Conservation (phyloP, 441 rosid species). For the Mallotus japonicus region DNA sequence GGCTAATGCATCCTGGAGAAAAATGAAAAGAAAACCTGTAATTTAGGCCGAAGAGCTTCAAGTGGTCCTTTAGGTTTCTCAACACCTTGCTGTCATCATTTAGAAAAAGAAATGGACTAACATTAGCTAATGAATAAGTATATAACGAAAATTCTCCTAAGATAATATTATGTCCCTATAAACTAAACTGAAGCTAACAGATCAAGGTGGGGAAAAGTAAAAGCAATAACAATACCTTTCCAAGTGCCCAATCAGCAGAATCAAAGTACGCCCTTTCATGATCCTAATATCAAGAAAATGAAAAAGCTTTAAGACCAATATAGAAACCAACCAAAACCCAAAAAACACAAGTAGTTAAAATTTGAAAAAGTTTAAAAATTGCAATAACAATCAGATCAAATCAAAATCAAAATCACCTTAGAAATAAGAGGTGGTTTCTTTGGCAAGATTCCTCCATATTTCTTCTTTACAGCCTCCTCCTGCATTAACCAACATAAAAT, state of each 20-base stretch:
- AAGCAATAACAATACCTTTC: slow-evolving; percentile 63
- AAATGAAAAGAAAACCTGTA: slow-evolving; percentile 57
- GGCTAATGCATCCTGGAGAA: background rate
- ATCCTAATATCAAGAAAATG: slow-evolving; percentile 50
- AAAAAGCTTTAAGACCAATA: slow-evolving; percentile 7
- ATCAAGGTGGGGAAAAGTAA: background rate
- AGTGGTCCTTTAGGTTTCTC: slow-evolving; percentile 99
- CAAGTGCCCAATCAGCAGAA: slow-evolving; percentile 99
- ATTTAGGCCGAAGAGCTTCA: slow-evolving; percentile 97
- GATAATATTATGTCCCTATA: background rate
- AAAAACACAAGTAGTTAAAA: background rate
- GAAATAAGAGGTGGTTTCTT: slow-evolving; percentile 99
- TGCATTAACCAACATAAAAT: slow-evolving; percentile 19
- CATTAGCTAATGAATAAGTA: slow-evolving; percentile 17
- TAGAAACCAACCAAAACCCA: background rate
- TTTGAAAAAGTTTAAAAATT: no score
- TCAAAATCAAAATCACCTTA: slow-evolving; percentile 45
- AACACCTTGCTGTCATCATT: slow-evolving; percentile 84
- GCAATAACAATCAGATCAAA: no score
- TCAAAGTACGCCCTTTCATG: slow-evolving; percentile 98
- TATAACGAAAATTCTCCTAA: slow-evolving; percentile 3
- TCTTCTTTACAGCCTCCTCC: slow-evolving; percentile 80
- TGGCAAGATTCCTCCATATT: slow-evolving; percentile 92
- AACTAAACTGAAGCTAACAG: background rate
- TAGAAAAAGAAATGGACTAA: slow-evolving; percentile 6